These are phyloP conservation scores for Hapsidospora chrysogenum DNA, from an alignment of 495 filamentous ascomycete genomes.

Conservation along the genomic window DNA sequence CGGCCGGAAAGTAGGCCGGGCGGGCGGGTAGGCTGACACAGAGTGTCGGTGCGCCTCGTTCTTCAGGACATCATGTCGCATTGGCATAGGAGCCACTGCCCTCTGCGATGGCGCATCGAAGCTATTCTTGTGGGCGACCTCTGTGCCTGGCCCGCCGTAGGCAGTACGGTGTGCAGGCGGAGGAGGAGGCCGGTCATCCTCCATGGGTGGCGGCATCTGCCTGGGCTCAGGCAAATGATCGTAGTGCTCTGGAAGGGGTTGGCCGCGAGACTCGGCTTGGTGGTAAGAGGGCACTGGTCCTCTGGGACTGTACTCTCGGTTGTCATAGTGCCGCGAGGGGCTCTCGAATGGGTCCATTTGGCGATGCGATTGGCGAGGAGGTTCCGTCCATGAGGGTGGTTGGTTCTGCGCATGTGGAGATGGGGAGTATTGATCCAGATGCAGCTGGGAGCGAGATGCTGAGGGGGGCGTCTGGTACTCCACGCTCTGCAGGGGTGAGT, in stretches of 20 bases:
- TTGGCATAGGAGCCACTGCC: conserved; percentile 14
- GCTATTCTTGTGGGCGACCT: conserved; percentile 1
- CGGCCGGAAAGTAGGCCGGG: conserved; percentile 27
- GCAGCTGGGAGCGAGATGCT: conserved; percentile 15
- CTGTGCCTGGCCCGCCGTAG: neutral
- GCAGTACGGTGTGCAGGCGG: conserved; percentile 18
- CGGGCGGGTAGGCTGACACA: conserved; percentile 18
- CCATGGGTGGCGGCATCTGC: neutral
- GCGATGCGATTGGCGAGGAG: conserved; percentile 1
- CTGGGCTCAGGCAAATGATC: neutral
- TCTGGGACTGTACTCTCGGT: neutral
- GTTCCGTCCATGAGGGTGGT: neutral
- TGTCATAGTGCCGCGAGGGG: no score
- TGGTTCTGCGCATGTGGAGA: neutral
- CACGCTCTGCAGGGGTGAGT: conserved; percentile 21
- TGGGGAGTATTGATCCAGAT: conserved; percentile 13
- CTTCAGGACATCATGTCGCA: conserved; percentile 30
- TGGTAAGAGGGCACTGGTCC: conserved; percentile 1
- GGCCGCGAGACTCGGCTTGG: neutral
- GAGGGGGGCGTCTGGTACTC: conserved; percentile 25
- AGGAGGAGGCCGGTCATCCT: conserved; percentile 11
- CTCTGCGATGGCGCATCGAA: conserved; percentile 14
- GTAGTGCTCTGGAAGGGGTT: neutral
- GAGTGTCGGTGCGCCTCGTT: conserved; percentile 30
- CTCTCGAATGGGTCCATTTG: neutral